Conservation (phyloP, 768 basidiomycete species). For the Hericium coralloides region DNA sequence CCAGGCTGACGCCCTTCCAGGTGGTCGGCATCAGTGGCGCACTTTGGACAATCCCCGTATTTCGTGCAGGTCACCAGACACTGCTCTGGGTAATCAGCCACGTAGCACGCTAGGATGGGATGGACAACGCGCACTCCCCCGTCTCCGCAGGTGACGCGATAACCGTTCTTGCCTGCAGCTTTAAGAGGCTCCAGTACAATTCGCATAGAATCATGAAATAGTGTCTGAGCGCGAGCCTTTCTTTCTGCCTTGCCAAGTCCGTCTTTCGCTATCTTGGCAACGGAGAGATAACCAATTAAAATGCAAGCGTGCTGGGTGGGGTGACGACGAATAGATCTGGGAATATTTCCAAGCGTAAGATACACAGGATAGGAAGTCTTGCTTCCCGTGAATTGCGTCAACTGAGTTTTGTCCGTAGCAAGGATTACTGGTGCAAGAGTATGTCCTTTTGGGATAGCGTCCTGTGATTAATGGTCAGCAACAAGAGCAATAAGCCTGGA, state of each 20-base stretch:
- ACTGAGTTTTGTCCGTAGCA: conserved; percentile 14
- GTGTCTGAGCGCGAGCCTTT: background rate
- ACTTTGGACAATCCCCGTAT: conserved; percentile 1
- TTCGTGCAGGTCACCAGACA: conserved; percentile 8
- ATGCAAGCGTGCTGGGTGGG: conserved; percentile 11
- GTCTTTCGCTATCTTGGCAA: conserved; percentile 3
- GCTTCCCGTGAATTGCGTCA: conserved; percentile 12
- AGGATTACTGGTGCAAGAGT: conserved; percentile 13
- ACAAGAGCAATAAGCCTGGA: too few relatives aligned
- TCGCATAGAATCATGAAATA: conserved; percentile 16
- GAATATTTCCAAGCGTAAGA: conserved; percentile 20
- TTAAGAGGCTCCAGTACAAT: conserved; percentile 9
- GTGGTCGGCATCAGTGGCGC: background rate
- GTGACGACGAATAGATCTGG: conserved; percentile 12
- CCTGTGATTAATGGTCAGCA: background rate
- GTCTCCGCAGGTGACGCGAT: conserved; percentile 12
- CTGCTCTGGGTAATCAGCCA: conserved; percentile 18
- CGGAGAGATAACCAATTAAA: conserved; percentile 20
- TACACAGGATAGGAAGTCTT: conserved; percentile 22
- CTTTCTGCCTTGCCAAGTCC: background rate
- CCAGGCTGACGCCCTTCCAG: too few relatives aligned
- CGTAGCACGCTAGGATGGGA: conserved; percentile 15
- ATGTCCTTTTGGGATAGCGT: background rate
- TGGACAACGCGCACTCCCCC: conserved; percentile 5
- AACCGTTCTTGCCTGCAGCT: conserved; percentile 10